These are phyloP conservation scores for Paraleonurus japonicus DNA, from an alignment of 257 asterid genomes.

Conservation along the genomic window DNA sequence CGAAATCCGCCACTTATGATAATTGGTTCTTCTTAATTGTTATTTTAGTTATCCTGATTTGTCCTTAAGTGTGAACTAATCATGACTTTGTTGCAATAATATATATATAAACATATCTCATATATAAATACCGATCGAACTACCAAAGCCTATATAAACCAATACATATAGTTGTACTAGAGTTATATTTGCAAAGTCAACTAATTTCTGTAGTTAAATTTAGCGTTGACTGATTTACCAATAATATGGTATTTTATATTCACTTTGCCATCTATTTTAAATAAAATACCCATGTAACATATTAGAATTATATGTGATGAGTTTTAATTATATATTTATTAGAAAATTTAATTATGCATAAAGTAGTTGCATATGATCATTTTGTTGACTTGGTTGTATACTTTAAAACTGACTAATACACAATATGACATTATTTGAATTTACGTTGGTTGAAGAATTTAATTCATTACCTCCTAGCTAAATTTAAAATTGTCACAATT, in stretches of 20 bases:
- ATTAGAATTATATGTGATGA: neutral
- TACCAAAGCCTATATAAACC: conserved; percentile 5
- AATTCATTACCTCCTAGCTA: too few species aligned
- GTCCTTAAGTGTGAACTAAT: conserved; percentile 20
- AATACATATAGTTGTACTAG: neutral
- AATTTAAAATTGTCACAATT: too few species aligned
- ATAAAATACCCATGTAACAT: neutral
- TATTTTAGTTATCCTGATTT: neutral
- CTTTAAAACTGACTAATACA: too few species aligned
- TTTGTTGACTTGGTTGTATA: too few species aligned
- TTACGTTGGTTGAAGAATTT: too few species aligned
- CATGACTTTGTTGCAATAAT: neutral
- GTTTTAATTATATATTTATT: too few species aligned
- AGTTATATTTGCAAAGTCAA: conserved; percentile 26
- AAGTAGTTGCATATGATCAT: too few species aligned
- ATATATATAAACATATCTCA: neutral
- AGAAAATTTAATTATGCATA: too few species aligned
- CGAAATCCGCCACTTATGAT: neutral
- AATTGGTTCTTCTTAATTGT: neutral
- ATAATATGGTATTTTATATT: conserved; percentile 4
- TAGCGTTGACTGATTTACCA: conserved; percentile 22
- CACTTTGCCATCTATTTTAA: neutral
- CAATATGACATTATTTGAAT: too few species aligned
- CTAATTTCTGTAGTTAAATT: conserved; percentile 10
- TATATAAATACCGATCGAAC: conserved; percentile 13